phyloP scores from a whole-genome alignment of 257 asterid species.

The Gentiana straminea region DNA sequence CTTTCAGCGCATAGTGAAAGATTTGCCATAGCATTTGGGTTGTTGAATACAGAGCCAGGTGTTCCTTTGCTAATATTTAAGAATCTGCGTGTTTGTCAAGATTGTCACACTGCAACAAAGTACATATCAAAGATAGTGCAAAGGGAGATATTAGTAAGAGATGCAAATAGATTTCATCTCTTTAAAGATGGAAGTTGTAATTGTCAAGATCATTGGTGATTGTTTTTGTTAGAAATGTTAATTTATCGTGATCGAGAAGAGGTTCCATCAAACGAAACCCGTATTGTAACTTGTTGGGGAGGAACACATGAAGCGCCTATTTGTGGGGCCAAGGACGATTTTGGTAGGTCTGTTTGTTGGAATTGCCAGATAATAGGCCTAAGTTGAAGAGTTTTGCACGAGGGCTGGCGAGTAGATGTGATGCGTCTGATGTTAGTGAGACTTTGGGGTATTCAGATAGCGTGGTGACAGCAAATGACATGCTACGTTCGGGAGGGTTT shows the following conservation, averaged over 20 bases:
- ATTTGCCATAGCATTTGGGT: slow-evolving; percentile 50
- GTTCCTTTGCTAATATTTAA: slow-evolving; percentile 47
- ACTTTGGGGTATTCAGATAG: no score
- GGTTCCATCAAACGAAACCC: neutral
- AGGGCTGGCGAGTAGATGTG: no score
- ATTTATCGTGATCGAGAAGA: neutral
- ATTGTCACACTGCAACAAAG: slow-evolving; percentile 56
- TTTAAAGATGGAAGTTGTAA: slow-evolving; percentile 54
- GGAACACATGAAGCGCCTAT: no score
- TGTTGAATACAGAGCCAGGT: slow-evolving; percentile 41
- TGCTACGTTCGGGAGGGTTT: no score
- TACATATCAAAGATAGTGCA: slow-evolving; percentile 40
- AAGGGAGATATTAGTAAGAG: slow-evolving; percentile 51
- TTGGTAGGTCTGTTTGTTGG: no score
- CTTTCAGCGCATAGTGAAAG: slow-evolving; percentile 49
- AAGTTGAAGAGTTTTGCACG: no score
- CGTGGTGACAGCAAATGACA: no score
- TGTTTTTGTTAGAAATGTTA: neutral
- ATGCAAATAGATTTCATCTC: slow-evolving; percentile 47
- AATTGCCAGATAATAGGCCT: no score
- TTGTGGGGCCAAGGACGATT: no score
- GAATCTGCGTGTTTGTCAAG: slow-evolving; percentile 58
- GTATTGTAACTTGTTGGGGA: no score
- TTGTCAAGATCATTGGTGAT: slow-evolving; percentile 54
- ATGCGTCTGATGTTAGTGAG: no score